These are phyloP conservation scores for Erysimum cheiri DNA, from an alignment of 441 rosid species.

Conservation along the genomic window DNA sequence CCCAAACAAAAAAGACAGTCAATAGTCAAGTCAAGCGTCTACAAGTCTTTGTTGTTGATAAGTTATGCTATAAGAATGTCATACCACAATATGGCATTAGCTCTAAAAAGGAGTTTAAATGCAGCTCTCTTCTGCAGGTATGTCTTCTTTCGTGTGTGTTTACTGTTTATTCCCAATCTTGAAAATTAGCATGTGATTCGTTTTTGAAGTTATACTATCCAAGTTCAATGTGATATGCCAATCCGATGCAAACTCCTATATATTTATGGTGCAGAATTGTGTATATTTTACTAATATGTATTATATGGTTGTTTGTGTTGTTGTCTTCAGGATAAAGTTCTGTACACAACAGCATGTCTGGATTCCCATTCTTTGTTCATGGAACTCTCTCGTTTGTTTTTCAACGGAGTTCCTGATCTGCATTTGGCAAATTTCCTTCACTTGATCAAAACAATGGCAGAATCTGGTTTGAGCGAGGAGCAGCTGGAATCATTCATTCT, in stretches of 20 bases:
- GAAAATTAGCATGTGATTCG: conserved; percentile 17
- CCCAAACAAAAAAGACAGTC: conserved; percentile 58
- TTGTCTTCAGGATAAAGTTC: conserved; percentile 73
- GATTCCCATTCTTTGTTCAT: conserved; percentile 78
- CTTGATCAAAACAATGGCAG: conserved; percentile 79
- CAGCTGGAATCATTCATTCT: conserved; percentile 74
- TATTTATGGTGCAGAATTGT: conserved; percentile 5
- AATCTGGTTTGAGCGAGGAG: conserved; percentile 73
- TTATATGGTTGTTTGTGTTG: conserved; percentile 26
- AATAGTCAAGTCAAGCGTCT: conserved; percentile 58
- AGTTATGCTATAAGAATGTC: conserved; percentile 70
- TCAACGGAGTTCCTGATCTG: conserved; percentile 71
- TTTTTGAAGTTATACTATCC: background rate
- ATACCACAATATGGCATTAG: conserved; percentile 54
- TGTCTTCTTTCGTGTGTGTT: conserved; percentile 22
- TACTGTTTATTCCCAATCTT: background rate
- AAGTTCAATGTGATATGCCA: conserved; percentile 7
- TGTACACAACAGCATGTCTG: conserved; percentile 64
- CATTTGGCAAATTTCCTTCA: conserved; percentile 93
- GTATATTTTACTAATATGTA: conserved; percentile 16
- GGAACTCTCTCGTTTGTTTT: conserved; percentile 87
- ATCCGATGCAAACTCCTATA: conserved; percentile 22
- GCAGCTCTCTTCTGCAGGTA: conserved; percentile 87
- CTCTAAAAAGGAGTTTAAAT: conserved; percentile 61
- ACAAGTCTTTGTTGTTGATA: conserved; percentile 66